These are phyloP conservation scores for Pseudocercospora fuligena DNA, from an alignment of 2,329 filamentous ascomycete genomes.

Conservation along the genomic window DNA sequence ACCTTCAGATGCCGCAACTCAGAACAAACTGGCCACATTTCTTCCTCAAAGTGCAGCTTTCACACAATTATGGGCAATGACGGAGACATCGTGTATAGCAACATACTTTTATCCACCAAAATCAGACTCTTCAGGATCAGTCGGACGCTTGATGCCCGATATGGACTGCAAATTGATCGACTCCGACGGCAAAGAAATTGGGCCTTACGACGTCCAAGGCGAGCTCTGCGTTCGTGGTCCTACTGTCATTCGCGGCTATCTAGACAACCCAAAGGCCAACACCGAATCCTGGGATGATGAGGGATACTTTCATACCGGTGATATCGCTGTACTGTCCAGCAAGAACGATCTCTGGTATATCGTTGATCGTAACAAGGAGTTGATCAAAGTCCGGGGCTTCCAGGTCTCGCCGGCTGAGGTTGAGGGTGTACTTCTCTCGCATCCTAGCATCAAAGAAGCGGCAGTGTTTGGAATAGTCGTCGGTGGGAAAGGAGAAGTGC, in stretches of 20 bases:
- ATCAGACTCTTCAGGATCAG: slow-evolving; percentile 47
- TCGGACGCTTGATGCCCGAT: slow-evolving; percentile 50
- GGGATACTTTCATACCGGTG: slow-evolving; percentile 57
- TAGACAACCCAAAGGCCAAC: slow-evolving; percentile 56
- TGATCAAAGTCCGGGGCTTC: slow-evolving; percentile 61
- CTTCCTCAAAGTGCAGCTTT: slow-evolving; percentile 47
- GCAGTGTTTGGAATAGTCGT: slow-evolving; percentile 54
- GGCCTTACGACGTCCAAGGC: slow-evolving; percentile 39
- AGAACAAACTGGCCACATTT: slow-evolving; percentile 51
- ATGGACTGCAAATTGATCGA: slow-evolving; percentile 57
- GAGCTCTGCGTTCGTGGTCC: slow-evolving; percentile 61
- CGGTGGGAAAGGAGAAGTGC: slow-evolving; percentile 33
- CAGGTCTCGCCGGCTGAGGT: slow-evolving; percentile 58
- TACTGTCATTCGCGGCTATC: slow-evolving; percentile 58
- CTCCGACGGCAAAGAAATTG: slow-evolving; percentile 42
- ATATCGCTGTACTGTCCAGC: slow-evolving; percentile 42
- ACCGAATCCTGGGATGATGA: slow-evolving; percentile 52
- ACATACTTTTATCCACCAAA: slow-evolving; percentile 41
- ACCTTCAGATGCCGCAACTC: slow-evolving; percentile 54
- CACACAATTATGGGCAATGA: slow-evolving; percentile 53
- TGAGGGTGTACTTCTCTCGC: slow-evolving; percentile 53
- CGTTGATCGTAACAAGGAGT: slow-evolving; percentile 57
- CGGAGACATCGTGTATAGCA: slow-evolving; percentile 46
- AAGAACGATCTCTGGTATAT: slow-evolving; percentile 58
- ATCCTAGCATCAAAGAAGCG: slow-evolving; percentile 53